Percentiles rank a stretch among this genome's conserved stretches.
These are phyloP conservation scores for Cryptococcus jaspeensis DNA, from an alignment of 1,284 basidiomycete species.

Conservation along the genomic window DNA sequence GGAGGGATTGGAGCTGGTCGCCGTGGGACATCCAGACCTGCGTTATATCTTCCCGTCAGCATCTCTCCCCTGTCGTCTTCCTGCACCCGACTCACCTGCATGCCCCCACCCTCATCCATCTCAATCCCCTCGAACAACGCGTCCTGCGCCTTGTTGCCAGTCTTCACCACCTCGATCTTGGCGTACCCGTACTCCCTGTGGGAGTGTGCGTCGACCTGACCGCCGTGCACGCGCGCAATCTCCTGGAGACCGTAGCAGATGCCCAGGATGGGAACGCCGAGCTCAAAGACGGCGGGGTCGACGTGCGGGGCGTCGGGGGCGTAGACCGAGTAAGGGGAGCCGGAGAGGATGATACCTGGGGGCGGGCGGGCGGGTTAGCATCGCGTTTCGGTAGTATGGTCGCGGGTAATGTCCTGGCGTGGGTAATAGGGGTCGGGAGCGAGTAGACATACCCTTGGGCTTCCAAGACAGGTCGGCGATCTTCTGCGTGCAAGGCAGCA, in stretches of 20 bases:
- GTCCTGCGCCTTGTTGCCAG: constrained; percentile 64
- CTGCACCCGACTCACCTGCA: constrained; percentile 21
- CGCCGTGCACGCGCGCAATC: constrained; percentile 86
- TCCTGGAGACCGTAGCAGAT: constrained; percentile 99
- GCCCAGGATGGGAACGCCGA: constrained; percentile 88
- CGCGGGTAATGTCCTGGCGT: no score
- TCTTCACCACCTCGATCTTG: constrained; percentile 70
- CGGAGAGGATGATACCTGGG: constrained; percentile 92
- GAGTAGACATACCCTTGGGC: constrained; percentile 71
- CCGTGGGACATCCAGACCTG: constrained; percentile 99
- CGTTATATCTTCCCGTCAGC: neutral
- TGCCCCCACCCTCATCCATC: constrained; percentile 38
- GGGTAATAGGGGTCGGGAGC: neutral
- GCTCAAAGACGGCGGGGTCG: constrained; percentile 89
- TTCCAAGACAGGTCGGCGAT: constrained; percentile 87
- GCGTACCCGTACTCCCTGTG: constrained; percentile 96
- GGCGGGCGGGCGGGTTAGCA: no score
- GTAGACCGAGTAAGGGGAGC: constrained; percentile 98
- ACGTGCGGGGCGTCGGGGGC: constrained; percentile 89
- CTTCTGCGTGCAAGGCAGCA: constrained; percentile 95
- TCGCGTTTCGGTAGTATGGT: no score
- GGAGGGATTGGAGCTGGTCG: constrained; percentile 83
- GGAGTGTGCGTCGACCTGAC: constrained; percentile 82
- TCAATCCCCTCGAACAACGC: constrained; percentile 82
- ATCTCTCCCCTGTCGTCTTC: neutral